phyloP scores from a whole-genome alignment of 805 yeast species.

The Spathaspora girioi region DNA sequence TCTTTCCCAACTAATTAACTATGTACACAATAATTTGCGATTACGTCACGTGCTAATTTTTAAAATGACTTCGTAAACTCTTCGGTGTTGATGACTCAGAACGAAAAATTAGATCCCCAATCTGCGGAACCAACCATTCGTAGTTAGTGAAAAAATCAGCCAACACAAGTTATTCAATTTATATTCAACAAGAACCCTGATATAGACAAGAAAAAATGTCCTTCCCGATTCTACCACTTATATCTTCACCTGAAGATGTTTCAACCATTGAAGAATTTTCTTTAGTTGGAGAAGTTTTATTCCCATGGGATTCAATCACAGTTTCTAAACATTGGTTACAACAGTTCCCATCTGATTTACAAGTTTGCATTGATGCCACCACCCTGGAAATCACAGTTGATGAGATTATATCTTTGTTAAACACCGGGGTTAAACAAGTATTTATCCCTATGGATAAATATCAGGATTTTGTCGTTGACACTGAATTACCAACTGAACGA shows the following conservation, averaged over 20 bases:
- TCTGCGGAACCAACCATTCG: too few relatives aligned
- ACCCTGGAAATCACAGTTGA: slow-evolving; percentile 34
- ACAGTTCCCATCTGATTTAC: slow-evolving; percentile 26
- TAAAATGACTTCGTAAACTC: not conserved
- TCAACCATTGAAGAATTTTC: slow-evolving; percentile 19
- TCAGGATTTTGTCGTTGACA: slow-evolving; percentile 24
- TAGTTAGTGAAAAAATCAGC: not conserved
- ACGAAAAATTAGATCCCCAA: not conserved
- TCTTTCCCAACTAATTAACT: not conserved
- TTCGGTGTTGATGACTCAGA: not conserved
- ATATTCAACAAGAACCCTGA: not conserved
- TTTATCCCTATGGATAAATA: slow-evolving; percentile 32
- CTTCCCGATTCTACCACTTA: slow-evolving; percentile 37
- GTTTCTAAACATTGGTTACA: slow-evolving; percentile 27
- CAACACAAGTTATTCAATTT: not conserved
- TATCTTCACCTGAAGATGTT: slow-evolving; percentile 16
- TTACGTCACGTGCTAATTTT: too few relatives aligned
- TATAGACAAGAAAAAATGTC: slow-evolving; percentile 15
- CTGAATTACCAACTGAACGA: slow-evolving; percentile 53
- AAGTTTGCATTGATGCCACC: slow-evolving; percentile 29
- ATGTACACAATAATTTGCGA: too few relatives aligned
- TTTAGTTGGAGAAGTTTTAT: slow-evolving; percentile 31
- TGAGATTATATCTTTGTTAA: slow-evolving; percentile 47
- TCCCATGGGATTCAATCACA: slow-evolving; percentile 22
- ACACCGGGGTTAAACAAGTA: slow-evolving; percentile 54